Base-by-base conservation (phyloP, 805 yeast genomes). In the Pichia phayaonensis region DNA sequence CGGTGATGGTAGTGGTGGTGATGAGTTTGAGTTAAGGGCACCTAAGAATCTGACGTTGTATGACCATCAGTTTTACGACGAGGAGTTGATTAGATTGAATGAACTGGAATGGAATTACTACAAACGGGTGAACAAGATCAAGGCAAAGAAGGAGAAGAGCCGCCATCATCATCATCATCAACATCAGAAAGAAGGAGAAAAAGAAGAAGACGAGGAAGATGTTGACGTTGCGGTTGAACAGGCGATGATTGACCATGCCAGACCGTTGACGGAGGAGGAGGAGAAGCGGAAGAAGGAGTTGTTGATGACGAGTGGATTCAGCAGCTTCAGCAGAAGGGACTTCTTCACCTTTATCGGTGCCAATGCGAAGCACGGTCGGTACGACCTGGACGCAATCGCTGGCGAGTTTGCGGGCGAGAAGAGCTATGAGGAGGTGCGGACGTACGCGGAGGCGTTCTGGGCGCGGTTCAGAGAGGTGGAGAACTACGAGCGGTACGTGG, bases 51-150 rank as follows among this genome's bases (percentile, higher is more conserved):
- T 86, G 53, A 82, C 81, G 52, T 73, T 88, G 40, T 87, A 85
- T 62, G 96, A 94, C 62, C 97, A 90, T 67, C 99, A 94, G 67
- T 88, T 94, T 60, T 87, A 77, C 65, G 89, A 96, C 1, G 75
- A 83, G n/a, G 77, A 86, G 61, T 70, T 94, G 44, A 73, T 78
- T 56, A 89, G 85, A 49, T 64, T 94, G 40, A 81, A 86, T 61
- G 96, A 89, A 52, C 76, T 83, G 66, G 98, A 94, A 63, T 82
- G 83, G 59, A 81, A 84, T 51, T 84, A 81, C 66, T 85, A 76
- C 65, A 83, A 86, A 50, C 84, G 88, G 61, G 86, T 81, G 0
- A 90, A 88, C 15, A 66, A 80, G 26, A 72, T 80, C 47, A 79
- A 76, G 39, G 88, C 84, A 8, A 70, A 79, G 1, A 70, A 52